phyloP scores from a whole-genome alignment of 1,284 basidiomycete genomes.

The Volvariella volvacea region DNA sequence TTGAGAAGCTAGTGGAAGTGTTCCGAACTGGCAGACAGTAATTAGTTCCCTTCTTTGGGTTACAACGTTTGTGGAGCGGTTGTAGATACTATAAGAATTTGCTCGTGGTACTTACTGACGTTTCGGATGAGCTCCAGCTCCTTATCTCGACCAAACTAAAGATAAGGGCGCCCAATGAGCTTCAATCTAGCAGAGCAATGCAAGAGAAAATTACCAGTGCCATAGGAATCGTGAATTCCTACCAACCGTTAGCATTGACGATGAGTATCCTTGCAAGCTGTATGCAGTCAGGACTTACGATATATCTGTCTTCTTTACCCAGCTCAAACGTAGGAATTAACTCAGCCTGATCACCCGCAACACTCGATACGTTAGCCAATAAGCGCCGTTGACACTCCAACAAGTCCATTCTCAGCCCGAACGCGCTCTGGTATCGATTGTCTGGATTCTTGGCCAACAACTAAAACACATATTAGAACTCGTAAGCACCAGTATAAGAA shows the following conservation, averaged over 20 bases:
- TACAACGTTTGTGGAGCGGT: too few relatives aligned
- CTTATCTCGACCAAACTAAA: slow-evolving; percentile 65
- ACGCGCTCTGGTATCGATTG: slow-evolving; percentile 59
- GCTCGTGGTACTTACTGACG: slow-evolving; percentile 37
- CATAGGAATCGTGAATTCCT: slow-evolving; percentile 66
- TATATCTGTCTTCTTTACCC: slow-evolving; percentile 53
- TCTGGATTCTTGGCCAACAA: slow-evolving; percentile 61
- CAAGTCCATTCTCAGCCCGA: slow-evolving; percentile 59
- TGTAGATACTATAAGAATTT: too few relatives aligned
- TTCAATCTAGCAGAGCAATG: too few relatives aligned
- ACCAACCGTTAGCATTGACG: slow-evolving; percentile 3
- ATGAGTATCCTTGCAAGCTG: background rate
- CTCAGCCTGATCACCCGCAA: slow-evolving; percentile 53
- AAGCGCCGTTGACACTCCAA: slow-evolving; percentile 59
- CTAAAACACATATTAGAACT: slow-evolving; percentile 21
- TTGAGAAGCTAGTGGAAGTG: slow-evolving; percentile 56
- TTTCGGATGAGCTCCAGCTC: slow-evolving; percentile 60
- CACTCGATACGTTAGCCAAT: slow-evolving; percentile 47
- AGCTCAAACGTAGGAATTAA: slow-evolving; percentile 65
- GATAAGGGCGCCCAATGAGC: too few relatives aligned
- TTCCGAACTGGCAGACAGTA: too few relatives aligned
- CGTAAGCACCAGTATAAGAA: background rate
- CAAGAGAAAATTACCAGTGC: too few relatives aligned
- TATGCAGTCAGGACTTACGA: slow-evolving; percentile 28
- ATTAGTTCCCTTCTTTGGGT: too few relatives aligned